These are phyloP conservation scores for Penicillium samsonianum DNA, from an alignment of 495 filamentous ascomycete species.

Conservation along the genomic window DNA sequence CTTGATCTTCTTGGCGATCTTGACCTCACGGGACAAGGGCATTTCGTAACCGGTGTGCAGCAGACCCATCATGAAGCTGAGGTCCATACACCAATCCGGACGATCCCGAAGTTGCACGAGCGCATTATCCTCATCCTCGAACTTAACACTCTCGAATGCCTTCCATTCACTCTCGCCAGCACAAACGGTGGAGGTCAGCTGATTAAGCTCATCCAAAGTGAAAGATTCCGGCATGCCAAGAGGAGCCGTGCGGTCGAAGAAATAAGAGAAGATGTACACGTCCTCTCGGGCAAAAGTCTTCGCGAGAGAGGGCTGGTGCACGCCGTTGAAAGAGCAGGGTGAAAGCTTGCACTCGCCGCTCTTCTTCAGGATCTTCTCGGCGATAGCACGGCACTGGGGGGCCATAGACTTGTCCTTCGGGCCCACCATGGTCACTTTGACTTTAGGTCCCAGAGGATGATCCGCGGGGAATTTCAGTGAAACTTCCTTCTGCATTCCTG, in stretches of 20 bases:
- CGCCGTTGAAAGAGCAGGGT: conserved; percentile 95
- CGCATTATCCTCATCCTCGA: conserved; percentile 70
- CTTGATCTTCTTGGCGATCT: conserved; percentile 98
- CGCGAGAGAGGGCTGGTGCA: conserved; percentile 88
- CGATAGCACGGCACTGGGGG: conserved; percentile 85
- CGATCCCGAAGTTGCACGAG: conserved; percentile 70
- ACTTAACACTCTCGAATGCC: conserved; percentile 68
- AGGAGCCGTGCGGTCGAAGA: conserved; percentile 88
- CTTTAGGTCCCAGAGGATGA: conserved; percentile 59
- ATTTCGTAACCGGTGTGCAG: conserved; percentile 97
- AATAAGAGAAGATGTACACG: conserved; percentile 95
- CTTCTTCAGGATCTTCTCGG: conserved; percentile 89
- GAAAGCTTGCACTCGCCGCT: conserved; percentile 76
- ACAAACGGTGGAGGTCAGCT: conserved; percentile 82
- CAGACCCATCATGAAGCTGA: conserved; percentile 92
- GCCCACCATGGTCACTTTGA: conserved; percentile 86
- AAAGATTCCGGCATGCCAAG: conserved; percentile 96
- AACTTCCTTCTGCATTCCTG: conserved; percentile 70
- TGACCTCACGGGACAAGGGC: conserved; percentile 92
- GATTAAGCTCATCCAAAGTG: conserved; percentile 81
- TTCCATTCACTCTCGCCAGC: conserved; percentile 75
- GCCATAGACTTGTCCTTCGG: conserved; percentile 65
- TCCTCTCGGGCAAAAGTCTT: conserved; percentile 94
- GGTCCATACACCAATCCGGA: conserved; percentile 88
- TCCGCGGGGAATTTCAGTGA: conserved; percentile 62